Evolutionary conservation across 202 grass and related monocot genomes (phyloP), one percentile per base, ranked within the genome.

Genomic region (Saccharum hybrid): DNA sequence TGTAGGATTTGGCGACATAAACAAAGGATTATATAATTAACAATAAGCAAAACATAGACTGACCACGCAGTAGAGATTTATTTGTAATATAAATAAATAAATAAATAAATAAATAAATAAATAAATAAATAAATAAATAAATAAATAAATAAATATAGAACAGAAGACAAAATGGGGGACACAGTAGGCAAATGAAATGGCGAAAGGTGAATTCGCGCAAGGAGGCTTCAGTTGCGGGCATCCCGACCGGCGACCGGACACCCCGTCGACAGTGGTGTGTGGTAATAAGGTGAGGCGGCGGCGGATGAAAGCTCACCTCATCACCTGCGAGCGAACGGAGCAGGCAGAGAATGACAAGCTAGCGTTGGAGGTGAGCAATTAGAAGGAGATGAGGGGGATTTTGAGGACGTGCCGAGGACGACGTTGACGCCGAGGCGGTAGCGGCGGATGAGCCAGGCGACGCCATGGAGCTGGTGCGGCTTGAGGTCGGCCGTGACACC

Each of bases 361-460:
- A 37, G 49, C 6, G 7, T 0, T n/a, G 28, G 52, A 41, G 22
- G 36, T 16, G 3, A 54, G 36, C 10, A 68, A n/a, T 3, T n/a
- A 38, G 66, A 23, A 31, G 65, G 38, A 39, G 21, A 10, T 64
- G 66, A 23, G 18, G 65, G 38, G 19, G 13, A 2, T 33, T 64
- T 7, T 22, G 42, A 48, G 23, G n/a, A 80, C 57, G 10, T 70
- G 93, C 92, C 92, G 66, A 96, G 93, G 16, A 98, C 52, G 66
- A 95, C 93, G 82, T 96, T 95, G 85, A 94, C 89, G 71, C 93
- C 96, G 81, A 92, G 93, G n/a, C 90, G 83, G 81, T 91, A 90
- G 42, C 96, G 87, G 59, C 78, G 82, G 85, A 98, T 84, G 34
- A 98, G 93, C 96, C 96, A 98, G 43, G 88, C 81, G 26, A 94